Base-by-base conservation (phyloP, 345 rosid species). In the Lumnitzera racemosa region DNA sequence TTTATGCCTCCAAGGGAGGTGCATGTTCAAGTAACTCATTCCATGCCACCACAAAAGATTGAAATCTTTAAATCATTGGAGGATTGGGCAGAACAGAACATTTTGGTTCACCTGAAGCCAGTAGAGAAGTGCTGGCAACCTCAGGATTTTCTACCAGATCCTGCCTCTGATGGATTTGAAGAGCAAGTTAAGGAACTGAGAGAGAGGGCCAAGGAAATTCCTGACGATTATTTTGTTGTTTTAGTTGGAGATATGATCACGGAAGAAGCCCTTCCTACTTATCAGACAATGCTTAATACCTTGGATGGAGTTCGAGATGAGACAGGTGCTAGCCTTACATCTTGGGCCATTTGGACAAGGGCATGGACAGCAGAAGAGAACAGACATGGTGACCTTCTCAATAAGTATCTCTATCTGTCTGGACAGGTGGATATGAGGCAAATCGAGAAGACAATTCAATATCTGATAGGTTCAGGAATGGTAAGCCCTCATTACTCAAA, bases 51-150 rank as follows among this genome's bases (percentile, higher is more conserved):
- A 3, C 88, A 91, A 41, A 92, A 92, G 89, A 75, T 90, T 27
- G 99, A 94, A 72, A 85, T 90, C 67, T 94, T 94, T 56, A 82
- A 87, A 71, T 94, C 97, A 2, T 3, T 94, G 81, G 99, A 94
- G 72, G 78, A 36, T 16, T 94, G 99, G 97, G 99, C 96, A 1
- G 88, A 80, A 74, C 7, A 84, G 56, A 84, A 87, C 74, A 72
- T 94, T 29, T 75, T 94, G 60, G 55, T 67, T 64, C 83, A 73
- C 65, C 89, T 94, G 66, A 94, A 84, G 72, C 90, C 88, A 11
- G 99, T 94, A 3, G 97, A 94, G 76, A 86, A 94, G 59, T 84
- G 88, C 31, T 94, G 99, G 99, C 99, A 90, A 60, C 95, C 99
- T 14, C 95, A 90, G 66, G 96, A 88, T 72, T 94, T 90, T 69